phyloP scores from a whole-genome alignment of 495 filamentous ascomycete genomes.

The Schizothecium vesticola region DNA sequence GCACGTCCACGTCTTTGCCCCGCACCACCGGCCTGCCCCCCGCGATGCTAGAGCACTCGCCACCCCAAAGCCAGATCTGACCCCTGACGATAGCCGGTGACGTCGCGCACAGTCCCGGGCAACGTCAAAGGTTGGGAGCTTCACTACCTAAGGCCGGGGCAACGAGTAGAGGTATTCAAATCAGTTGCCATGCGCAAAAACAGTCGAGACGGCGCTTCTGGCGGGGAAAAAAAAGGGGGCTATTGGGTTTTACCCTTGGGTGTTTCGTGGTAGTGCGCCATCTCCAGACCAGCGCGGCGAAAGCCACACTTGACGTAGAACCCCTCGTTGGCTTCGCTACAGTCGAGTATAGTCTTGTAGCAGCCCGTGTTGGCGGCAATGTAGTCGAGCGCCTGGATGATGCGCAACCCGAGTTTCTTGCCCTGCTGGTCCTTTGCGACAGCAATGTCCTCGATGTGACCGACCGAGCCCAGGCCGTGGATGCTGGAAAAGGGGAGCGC shows the following conservation, averaged over 20 bases:
- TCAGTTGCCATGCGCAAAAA: background rate
- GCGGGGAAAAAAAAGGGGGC: background rate
- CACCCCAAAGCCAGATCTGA: background rate
- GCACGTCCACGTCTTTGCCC: background rate
- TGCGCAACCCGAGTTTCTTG: constrained; percentile 86
- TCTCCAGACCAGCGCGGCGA: constrained; percentile 86
- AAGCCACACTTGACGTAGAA: constrained; percentile 99
- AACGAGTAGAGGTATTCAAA: background rate
- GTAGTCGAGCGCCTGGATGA: constrained; percentile 91
- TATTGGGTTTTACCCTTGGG: constrained; percentile 42
- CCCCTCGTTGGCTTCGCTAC: constrained; percentile 75
- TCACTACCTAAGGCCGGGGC: background rate
- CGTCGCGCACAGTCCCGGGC: background rate
- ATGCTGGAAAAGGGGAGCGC: constrained; percentile 44
- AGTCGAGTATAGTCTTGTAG: constrained; percentile 74
- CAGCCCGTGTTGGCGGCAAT: constrained; percentile 80
- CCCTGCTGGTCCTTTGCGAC: constrained; percentile 91
- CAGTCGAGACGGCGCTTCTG: background rate
- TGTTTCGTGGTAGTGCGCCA: constrained; percentile 87
- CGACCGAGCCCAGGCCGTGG: constrained; percentile 70
- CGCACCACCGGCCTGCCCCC: background rate
- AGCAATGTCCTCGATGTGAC: constrained; percentile 97
- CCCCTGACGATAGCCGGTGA: background rate
- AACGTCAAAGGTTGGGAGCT: background rate
- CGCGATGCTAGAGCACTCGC: background rate